phyloP scores from a whole-genome alignment of 768 basidiomycete genomes.

The Botryobasidium botryosum region DNA sequence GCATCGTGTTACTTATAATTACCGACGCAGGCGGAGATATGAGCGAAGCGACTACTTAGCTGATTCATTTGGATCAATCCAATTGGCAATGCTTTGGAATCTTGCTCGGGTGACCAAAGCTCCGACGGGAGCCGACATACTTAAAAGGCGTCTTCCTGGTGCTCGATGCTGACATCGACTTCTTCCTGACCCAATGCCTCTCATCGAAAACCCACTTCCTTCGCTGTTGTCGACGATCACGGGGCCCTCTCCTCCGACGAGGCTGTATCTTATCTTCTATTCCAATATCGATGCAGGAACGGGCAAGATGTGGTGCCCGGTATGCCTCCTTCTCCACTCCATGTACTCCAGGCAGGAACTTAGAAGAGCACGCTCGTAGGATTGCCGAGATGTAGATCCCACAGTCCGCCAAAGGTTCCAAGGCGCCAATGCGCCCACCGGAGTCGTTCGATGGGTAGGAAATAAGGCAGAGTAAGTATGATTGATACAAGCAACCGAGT shows the following conservation, averaged over 20 bases:
- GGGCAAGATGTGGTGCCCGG: constrained; percentile 22
- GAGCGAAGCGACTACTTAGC: no score
- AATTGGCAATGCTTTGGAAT: no score
- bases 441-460: background rate
- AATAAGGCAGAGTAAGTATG: background rate
- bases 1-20: no score
- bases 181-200: no score
- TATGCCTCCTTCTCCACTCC: background rate
- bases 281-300: constrained; percentile 14
- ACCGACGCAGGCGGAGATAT: no score
- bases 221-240: background rate
- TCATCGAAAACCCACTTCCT: constrained; percentile 1
- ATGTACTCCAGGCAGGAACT: background rate
- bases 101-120: no score
- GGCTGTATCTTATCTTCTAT: constrained; percentile 20
- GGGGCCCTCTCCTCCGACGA: constrained; percentile 16
- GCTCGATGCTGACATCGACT: no score
- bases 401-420: background rate
- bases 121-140: no score
- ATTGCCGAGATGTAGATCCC: background rate
- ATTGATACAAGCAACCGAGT: background rate
- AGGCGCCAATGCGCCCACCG: background rate
- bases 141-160: no score
- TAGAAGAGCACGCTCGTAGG: no score
- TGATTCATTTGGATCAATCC: no score